Base-by-base conservation (phyloP, 2,329 filamentous ascomycete species). In the Fusarium sp. region DNA sequence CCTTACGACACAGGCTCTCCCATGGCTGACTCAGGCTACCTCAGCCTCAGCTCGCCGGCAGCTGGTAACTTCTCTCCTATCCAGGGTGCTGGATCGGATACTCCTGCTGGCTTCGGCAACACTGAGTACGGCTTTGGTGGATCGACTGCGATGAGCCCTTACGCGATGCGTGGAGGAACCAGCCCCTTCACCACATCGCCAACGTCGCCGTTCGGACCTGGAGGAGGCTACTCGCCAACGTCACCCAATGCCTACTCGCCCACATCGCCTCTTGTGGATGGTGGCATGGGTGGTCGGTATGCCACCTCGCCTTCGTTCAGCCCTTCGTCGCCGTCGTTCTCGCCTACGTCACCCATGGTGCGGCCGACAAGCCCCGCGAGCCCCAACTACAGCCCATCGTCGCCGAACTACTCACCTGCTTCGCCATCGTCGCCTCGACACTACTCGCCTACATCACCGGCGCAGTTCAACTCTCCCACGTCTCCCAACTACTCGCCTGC, bases 1-100 rank as follows among this genome's bases (percentile, higher is more conserved):
- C 97, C 97, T 1, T 99, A 99, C 84, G 97, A 98, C 81, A 93
- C 92, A 27, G 93, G 93, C 50, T 96, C 94, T 59, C 94, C 94
- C 6, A 92, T 95, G 84, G 89, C 88, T 9, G 93, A 95, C 78
- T 91, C 90, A 43, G 93, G 93, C 60, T 91, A 90, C 77, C 83
- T 91, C 78, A 89, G 89, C 74, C 86, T 92, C 75, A 89, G 87
- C 72, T 91, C 90, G n/a, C 90, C 91, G 74, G 90, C 85, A 70
- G 87, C 86, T 78, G 90, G 86, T 80, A 89, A 90, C 82, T 93
- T 93, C 88, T 97, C 94, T 37, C 94, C 94, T 59, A 95, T 97
- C 79, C 91, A 94, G 76, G 89, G 89, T 72, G 88, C 90, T 61
- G 93, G 93, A 32, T 96, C 95, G 65, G 93, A 95, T 70, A 88